Base-by-base conservation (phyloP, 2,329 filamentous ascomycete genomes). In the Didymella exigua region DNA sequence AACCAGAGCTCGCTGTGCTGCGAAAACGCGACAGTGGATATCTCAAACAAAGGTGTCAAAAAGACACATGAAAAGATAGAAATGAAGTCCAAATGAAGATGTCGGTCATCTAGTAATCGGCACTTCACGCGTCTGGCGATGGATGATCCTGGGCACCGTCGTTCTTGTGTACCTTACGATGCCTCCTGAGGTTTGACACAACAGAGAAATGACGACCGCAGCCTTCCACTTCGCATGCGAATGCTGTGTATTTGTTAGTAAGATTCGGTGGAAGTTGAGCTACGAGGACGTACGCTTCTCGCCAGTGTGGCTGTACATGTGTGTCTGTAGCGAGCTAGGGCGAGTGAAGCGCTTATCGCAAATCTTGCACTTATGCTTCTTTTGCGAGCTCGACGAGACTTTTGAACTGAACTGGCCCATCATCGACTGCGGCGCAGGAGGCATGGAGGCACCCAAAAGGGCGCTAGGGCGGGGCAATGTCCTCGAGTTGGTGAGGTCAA, bases 351-450 rank as follows among this genome's bases (percentile, higher is more conserved):
- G 87, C 84, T 98, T 97, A 77, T 97, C 93, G 81, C 93, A 98
- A 56, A 98, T 90, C 79, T 96, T 97, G 85, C 93, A 98, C 82
- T 97, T 97, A 81, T 98, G 95, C 83, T 98, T 98, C 86, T 98
- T 98, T 74, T 97, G 92, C 9, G 93, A 95, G 78, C 91, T 96
- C 16, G 91, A 93, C 0, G 92, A 93, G 47, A 97, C 88, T 78
- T 97, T 97, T 60, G 93, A 97, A 78, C 91, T 97, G 79, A 98
- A 98, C 69, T 96, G 93, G 47, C 91, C 87, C 95, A 99, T 99
- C 92, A 99, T 97, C 0, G 93, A 96, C 72, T 96, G 90, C 1
- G 92, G 93, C 16, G 91, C 91, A 1, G 92, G 91, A 1, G 91
- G 91, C 27, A 87, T 83, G 54, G 82, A 86, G 5, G 68, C 68